Conservation (phyloP, 495 filamentous ascomycete genomes). For the Trichoderma erinaceum region DNA sequence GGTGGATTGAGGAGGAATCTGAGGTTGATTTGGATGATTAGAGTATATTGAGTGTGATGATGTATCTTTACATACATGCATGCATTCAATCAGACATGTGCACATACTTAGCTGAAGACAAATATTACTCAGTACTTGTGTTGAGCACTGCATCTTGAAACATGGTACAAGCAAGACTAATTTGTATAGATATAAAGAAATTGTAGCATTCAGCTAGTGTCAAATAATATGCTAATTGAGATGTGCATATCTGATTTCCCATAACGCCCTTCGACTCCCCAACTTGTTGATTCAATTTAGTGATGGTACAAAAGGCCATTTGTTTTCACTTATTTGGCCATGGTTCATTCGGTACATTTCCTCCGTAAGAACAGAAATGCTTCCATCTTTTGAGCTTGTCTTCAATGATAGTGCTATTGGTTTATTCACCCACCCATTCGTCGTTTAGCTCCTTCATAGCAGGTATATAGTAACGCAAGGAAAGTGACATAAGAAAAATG, state of each 20-base stretch:
- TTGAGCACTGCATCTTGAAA: background rate
- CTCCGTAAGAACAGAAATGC: background rate
- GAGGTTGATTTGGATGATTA: background rate
- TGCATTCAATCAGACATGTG: too few species aligned
- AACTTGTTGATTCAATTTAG: background rate
- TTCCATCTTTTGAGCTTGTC: background rate
- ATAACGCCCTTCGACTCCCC: background rate
- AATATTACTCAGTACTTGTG: too few species aligned
- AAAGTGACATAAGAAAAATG: background rate
- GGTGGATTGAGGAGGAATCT: background rate
- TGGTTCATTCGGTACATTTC: background rate
- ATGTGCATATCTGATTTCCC: background rate
- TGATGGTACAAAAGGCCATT: background rate
- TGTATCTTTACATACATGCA: too few species aligned
- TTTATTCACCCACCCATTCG: background rate
- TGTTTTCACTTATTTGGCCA: background rate
- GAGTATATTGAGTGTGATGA: too few species aligned
- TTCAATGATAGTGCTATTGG: background rate
- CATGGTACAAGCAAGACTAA: background rate
- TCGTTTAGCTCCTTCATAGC: background rate
- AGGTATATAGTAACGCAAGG: conserved; percentile 8
- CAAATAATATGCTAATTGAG: background rate
- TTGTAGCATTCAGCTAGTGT: background rate
- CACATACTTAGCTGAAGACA: too few species aligned
- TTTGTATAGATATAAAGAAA: background rate